Percentiles rank a stretch among this genome's conserved stretches.
Evolutionary conservation across 176 grass and related monocot species (phyloP).

Genomic region (Oryza glumipatula): DNA sequence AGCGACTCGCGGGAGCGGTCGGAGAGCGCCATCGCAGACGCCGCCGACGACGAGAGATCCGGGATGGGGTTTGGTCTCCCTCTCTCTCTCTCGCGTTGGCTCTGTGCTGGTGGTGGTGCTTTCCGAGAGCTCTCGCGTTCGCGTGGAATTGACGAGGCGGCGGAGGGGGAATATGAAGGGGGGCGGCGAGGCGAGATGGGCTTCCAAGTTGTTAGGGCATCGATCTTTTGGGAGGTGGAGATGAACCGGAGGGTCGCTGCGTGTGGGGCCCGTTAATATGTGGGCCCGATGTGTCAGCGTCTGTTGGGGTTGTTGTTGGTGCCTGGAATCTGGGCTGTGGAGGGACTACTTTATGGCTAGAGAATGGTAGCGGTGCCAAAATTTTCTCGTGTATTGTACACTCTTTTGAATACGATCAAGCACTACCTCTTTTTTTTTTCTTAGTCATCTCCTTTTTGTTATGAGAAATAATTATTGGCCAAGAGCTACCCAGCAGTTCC

Average conservation of each 20-base stretch:
- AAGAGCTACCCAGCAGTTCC: no score
- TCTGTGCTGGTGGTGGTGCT: background rate
- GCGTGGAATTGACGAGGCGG: slow-evolving; percentile 29
- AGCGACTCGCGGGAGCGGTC: slow-evolving; percentile 81
- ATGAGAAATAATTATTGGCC: no score
- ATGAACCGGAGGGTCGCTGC: background rate
- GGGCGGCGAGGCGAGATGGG: background rate
- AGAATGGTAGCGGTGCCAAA: background rate
- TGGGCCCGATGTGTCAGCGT: background rate
- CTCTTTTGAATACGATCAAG: background rate
- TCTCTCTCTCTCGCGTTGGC: background rate
- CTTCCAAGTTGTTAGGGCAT: slow-evolving; percentile 44
- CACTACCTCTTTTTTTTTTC: no score
- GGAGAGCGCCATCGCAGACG: slow-evolving; percentile 70
- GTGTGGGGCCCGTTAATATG: background rate
- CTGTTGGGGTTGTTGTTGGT: background rate
- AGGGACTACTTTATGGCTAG: background rate
- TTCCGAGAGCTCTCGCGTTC: slow-evolving; percentile 35
- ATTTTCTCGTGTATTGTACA: background rate
- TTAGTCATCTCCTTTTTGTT: no score
- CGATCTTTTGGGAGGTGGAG: background rate
- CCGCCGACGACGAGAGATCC: slow-evolving; percentile 49
- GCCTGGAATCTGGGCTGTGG: background rate
- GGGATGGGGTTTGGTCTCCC: slow-evolving; percentile 33
- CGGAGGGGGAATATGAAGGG: slow-evolving; percentile 39